Evolutionary conservation across 73 alveolate genomes (phyloP).

Genomic region (Stentor coeruleus): DNA sequence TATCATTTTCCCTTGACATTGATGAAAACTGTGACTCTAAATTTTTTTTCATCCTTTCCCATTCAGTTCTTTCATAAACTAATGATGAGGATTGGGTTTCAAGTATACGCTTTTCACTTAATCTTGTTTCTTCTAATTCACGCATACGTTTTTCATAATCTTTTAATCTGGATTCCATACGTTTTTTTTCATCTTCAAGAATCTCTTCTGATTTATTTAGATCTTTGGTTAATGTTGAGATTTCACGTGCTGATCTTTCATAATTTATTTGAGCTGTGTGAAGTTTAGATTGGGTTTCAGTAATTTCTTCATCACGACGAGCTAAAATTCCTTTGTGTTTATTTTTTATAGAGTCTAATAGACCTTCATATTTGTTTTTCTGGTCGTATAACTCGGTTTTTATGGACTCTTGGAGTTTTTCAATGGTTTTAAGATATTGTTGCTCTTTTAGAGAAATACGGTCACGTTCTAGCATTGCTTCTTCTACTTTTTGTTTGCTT

Average conservation of each 20-base stretch:
- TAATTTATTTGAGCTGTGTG: background rate
- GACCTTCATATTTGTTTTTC: constrained; percentile 39
- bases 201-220: constrained; percentile 24
- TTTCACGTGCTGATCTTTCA: constrained; percentile 35
- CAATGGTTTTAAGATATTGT: constrained; percentile 43
- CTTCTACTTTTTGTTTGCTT: constrained; percentile 54
- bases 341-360: constrained; percentile 43
- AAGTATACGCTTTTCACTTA: constrained; percentile 31
- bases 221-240: constrained; percentile 34
- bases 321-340: constrained; percentile 41
- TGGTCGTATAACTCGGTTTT: constrained; percentile 39
- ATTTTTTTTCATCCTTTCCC: constrained; percentile 19
- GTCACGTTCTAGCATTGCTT: constrained; percentile 55
- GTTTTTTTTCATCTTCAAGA: constrained; percentile 35
- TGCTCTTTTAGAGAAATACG: constrained; percentile 51
- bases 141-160: constrained; percentile 40
- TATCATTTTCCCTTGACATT: background rate
- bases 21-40: background rate
- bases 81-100: background rate
- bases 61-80: background rate
- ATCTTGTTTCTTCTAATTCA: constrained; percentile 28
- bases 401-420: constrained; percentile 46
- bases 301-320: constrained; percentile 55
- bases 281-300: constrained; percentile 34
- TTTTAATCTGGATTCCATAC: constrained; percentile 34